Conservation (phyloP, 306 rosid species). For the Amphicarpaea edgeworthii region DNA sequence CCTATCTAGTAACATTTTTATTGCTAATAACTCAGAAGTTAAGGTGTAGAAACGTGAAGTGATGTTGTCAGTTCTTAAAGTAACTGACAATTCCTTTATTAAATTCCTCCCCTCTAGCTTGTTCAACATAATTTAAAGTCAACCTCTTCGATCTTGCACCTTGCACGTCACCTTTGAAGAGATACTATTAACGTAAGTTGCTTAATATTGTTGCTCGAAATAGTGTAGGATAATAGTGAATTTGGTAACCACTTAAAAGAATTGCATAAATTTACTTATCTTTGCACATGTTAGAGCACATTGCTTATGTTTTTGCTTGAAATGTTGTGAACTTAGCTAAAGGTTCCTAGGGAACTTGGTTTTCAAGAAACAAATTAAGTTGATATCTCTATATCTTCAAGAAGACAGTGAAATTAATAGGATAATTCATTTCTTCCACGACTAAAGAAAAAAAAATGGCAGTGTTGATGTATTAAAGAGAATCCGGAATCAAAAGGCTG, state of each 20-base stretch:
- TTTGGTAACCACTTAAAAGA: not conserved
- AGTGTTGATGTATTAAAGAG: not conserved
- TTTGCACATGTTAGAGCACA: constrained; percentile 1
- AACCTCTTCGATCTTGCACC: constrained; percentile 27
- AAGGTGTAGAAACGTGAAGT: constrained; percentile 2
- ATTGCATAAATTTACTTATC: not conserved
- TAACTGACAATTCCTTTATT: not conserved
- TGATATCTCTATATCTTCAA: not conserved
- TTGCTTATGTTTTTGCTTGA: not conserved
- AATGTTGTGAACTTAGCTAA: constrained; percentile 4
- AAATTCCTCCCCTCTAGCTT: not conserved
- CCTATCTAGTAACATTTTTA: constrained; percentile 2
- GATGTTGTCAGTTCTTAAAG: constrained; percentile 10
- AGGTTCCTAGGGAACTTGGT: not conserved
- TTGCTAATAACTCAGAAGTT: too few species aligned
- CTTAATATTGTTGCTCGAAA: constrained; percentile 19
- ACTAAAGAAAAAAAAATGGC: not conserved
- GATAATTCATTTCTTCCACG: not conserved
- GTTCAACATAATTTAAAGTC: constrained; percentile 26
- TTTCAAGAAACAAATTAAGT: not conserved
- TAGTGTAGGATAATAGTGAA: not conserved
- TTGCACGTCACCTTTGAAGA: constrained; percentile 9
- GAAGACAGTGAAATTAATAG: not conserved
- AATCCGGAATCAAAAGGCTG: not conserved
- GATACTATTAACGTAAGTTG: not conserved